Percentiles rank a stretch among this genome's conserved stretches.
These are phyloP conservation scores for Chytriomyces sp. DNA, from an alignment of 192 early-diverging fungal species.

Conservation along the genomic window DNA sequence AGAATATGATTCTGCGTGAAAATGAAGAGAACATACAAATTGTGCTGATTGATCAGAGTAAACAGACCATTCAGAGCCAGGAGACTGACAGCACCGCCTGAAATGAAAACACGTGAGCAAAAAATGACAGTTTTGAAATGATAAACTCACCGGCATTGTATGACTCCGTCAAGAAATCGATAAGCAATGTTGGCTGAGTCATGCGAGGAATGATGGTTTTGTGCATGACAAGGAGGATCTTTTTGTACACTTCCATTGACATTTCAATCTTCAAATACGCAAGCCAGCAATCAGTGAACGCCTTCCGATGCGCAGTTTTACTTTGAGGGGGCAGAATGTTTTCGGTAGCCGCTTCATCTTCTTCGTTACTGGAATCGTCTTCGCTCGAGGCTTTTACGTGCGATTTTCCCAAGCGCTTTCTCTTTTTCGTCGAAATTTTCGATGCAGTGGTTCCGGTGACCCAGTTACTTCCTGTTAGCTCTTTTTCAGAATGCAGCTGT, in stretches of 20 bases:
- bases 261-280: constrained; percentile 74
- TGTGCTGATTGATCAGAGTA: constrained; percentile 92
- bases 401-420: neutral
- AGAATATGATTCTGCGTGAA: constrained; percentile 17
- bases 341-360: neutral
- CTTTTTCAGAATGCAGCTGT: constrained; percentile 3
- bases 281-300: constrained; percentile 84
- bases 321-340: constrained; percentile 19
- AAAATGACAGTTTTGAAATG: constrained; percentile 1
- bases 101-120: neutral
- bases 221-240: constrained; percentile 81
- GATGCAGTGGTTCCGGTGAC: neutral
- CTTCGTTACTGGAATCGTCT: neutral
- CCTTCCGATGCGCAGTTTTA: constrained; percentile 61
- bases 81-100: constrained; percentile 85
- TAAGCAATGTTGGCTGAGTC: constrained; percentile 74
- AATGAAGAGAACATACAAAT: constrained; percentile 68
- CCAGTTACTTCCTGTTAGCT: constrained; percentile 19
- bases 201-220: constrained; percentile 89
- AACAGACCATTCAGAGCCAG: constrained; percentile 95
- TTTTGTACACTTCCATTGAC: constrained; percentile 76
- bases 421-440: neutral
- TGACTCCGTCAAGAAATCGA: constrained; percentile 91
- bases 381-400: neutral
- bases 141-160: constrained; percentile 72